Percentiles rank a stretch among this genome's conserved stretches.
Evolutionary conservation across 768 basidiomycete species (phyloP).

Genomic region (Russula vinacea): DNA sequence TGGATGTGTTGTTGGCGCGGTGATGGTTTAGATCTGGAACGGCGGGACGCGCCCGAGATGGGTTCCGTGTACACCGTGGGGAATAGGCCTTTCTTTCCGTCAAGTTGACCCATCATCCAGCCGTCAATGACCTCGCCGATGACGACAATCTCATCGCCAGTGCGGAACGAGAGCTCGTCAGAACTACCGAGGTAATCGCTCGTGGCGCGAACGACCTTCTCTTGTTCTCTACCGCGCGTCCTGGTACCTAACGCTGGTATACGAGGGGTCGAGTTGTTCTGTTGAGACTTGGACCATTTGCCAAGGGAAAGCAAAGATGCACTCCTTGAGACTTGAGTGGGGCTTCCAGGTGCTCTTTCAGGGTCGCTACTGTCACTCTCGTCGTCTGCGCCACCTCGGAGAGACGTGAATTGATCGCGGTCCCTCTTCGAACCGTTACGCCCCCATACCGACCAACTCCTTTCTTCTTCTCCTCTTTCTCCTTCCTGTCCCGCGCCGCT

Average conservation of each 20-base stretch:
- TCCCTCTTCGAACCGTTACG: constrained; percentile 29
- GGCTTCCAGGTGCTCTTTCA: constrained; percentile 34
- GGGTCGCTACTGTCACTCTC: constrained; percentile 36
- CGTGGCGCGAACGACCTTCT: constrained; percentile 58
- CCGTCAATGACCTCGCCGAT: constrained; percentile 79
- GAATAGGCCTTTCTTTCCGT: constrained; percentile 75
- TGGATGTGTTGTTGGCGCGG: constrained; percentile 6
- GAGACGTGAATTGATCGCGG: constrained; percentile 54
- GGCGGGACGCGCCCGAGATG: constrained; percentile 36
- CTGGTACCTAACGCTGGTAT: constrained; percentile 33
- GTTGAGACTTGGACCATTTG: constrained; percentile 22
- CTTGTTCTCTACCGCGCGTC: constrained; percentile 35
- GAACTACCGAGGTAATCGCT: constrained; percentile 71
- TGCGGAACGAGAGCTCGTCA: constrained; percentile 74
- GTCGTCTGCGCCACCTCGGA: constrained; percentile 46
- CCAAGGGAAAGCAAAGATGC: constrained; percentile 28
- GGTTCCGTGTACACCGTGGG: constrained; percentile 71
- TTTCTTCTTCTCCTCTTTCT: constrained; percentile 60
- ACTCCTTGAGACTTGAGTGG: constrained; percentile 16
- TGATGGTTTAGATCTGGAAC: constrained; percentile 32
- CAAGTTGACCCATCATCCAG: constrained; percentile 86
- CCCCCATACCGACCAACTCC: constrained; percentile 32
- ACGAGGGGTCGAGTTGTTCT: constrained; percentile 13
- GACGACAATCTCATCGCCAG: constrained; percentile 73
- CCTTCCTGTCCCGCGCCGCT: constrained; percentile 40